These are phyloP conservation scores for Calocera cornea DNA, from an alignment of 768 basidiomycete species.

Conservation along the genomic window DNA sequence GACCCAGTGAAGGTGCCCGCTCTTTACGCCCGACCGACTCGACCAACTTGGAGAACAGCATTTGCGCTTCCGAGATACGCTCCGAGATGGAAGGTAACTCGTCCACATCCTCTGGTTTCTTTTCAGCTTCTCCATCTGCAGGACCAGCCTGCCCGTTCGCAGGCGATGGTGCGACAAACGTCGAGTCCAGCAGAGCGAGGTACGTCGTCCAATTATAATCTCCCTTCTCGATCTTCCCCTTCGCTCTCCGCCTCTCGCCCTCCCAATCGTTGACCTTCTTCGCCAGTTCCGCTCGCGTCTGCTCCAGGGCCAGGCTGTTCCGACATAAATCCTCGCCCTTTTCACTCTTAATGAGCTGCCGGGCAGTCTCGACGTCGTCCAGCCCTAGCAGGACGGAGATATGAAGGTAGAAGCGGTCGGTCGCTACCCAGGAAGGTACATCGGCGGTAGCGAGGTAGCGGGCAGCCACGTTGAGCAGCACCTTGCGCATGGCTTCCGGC, in stretches of 20 bases:
- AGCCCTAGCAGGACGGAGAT: slow-evolving; percentile 49
- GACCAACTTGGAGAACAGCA: slow-evolving; percentile 43
- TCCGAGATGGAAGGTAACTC: slow-evolving; percentile 8
- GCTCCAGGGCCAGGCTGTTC: slow-evolving; percentile 59
- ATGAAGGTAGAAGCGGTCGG: slow-evolving; percentile 70
- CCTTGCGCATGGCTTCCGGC: slow-evolving; percentile 42
- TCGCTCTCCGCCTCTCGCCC: slow-evolving; percentile 47
- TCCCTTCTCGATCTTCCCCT: slow-evolving; percentile 26
- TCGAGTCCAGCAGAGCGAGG: slow-evolving; percentile 54
- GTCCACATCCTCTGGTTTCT: slow-evolving; percentile 7
- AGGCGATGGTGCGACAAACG: slow-evolving; percentile 28
- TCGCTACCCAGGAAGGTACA: slow-evolving; percentile 45
- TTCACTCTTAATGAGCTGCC: slow-evolving; percentile 52
- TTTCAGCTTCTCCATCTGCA: slow-evolving; percentile 6
- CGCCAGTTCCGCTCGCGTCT: slow-evolving; percentile 54
- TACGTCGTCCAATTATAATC: slow-evolving; percentile 77
- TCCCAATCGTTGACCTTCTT: slow-evolving; percentile 35
- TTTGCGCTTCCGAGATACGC: slow-evolving; percentile 31
- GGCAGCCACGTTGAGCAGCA: slow-evolving; percentile 67
- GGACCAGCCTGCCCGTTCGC: slow-evolving; percentile 13
- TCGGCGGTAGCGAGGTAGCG: slow-evolving; percentile 48
- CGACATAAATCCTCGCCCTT: slow-evolving; percentile 52
- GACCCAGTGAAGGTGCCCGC: slow-evolving; percentile 56
- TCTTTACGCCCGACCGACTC: slow-evolving; percentile 52
- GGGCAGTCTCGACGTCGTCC: slow-evolving; percentile 54